phyloP scores from a whole-genome alignment of 1,284 basidiomycete genomes.

The Leccinum subrobustum region DNA sequence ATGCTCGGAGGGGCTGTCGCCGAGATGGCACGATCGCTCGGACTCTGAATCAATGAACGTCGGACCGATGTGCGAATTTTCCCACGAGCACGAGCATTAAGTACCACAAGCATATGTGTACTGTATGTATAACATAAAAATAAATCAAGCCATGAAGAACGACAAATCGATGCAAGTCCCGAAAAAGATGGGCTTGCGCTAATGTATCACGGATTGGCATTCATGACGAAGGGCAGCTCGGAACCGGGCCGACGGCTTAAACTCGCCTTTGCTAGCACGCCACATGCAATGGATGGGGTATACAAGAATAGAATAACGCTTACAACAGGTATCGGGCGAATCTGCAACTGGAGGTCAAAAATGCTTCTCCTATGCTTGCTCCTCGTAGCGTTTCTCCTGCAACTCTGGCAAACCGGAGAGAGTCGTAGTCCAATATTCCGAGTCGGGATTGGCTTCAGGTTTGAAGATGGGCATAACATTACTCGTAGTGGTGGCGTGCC shows the following conservation, averaged over 20 bases:
- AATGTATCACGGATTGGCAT: not conserved
- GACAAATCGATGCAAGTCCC: not conserved
- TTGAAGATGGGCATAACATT: conserved; percentile 5
- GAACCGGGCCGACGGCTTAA: not conserved
- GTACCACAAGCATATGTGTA: not conserved
- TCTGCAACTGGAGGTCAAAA: not conserved
- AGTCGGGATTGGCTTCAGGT: not conserved
- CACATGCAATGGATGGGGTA: not conserved
- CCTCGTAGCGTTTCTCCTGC: not conserved
- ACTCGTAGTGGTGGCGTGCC: not conserved
- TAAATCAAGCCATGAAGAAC: not conserved
- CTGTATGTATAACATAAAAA: too few relatives aligned
- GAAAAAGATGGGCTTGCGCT: too few relatives aligned
- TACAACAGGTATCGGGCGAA: not conserved
- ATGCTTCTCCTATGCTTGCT: not conserved
- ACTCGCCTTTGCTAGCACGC: not conserved
- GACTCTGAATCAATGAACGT: not conserved
- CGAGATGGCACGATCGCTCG: too few relatives aligned
- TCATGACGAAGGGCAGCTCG: not conserved
- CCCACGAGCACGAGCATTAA: too few relatives aligned
- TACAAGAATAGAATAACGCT: not conserved
- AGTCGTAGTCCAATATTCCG: conserved; percentile 1
- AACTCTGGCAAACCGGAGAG: not conserved
- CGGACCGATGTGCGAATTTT: not conserved
- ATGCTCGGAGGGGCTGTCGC: too few relatives aligned